A percentile compares a stretch with the other conserved stretches of the same genome.
Evolutionary conservation across 192 early-diverging fungal species (phyloP).

Genomic region (Rhizoclosmatium globosum): DNA sequence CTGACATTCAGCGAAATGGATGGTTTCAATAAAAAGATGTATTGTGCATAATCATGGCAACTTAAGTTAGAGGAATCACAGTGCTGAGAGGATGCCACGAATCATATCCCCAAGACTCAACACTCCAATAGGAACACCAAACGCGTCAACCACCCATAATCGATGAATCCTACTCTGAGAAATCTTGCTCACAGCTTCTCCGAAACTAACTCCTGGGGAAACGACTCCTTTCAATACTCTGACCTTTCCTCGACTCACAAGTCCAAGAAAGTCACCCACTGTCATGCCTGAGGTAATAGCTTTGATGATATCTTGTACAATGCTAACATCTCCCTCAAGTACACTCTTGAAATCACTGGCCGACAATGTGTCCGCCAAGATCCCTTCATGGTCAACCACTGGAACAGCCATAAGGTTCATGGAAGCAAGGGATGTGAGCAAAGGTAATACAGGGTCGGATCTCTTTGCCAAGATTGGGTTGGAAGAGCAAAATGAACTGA

Average conservation of each 20-base stretch:
- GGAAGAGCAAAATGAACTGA: constrained; percentile 2
- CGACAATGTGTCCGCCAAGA: constrained; percentile 38
- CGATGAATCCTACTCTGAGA: constrained; percentile 28
- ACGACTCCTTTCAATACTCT: constrained; percentile 29
- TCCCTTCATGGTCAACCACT: constrained; percentile 29
- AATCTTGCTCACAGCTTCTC: constrained; percentile 17
- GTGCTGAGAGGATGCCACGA: background rate
- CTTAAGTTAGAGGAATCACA: background rate
- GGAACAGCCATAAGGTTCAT: constrained; percentile 35
- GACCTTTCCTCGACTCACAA: constrained; percentile 9
- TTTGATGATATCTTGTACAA: constrained; percentile 11
- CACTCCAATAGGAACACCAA: constrained; percentile 34
- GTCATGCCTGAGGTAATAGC: constrained; percentile 22
- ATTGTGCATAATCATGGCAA: no score
- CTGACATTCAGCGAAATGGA: no score
- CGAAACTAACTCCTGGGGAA: background rate
- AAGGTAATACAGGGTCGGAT: constrained; percentile 12
- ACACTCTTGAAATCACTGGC: constrained; percentile 34
- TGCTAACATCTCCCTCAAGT: background rate
- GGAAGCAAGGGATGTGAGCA: constrained; percentile 20
- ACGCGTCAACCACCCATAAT: constrained; percentile 35
- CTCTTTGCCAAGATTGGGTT: constrained; percentile 9
- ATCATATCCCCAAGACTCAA: constrained; percentile 39
- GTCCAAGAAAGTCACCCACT: constrained; percentile 38
- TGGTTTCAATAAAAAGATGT: no score